phyloP scores from a whole-genome alignment of 129 eudicot species.

The Lactuca saligna region DNA sequence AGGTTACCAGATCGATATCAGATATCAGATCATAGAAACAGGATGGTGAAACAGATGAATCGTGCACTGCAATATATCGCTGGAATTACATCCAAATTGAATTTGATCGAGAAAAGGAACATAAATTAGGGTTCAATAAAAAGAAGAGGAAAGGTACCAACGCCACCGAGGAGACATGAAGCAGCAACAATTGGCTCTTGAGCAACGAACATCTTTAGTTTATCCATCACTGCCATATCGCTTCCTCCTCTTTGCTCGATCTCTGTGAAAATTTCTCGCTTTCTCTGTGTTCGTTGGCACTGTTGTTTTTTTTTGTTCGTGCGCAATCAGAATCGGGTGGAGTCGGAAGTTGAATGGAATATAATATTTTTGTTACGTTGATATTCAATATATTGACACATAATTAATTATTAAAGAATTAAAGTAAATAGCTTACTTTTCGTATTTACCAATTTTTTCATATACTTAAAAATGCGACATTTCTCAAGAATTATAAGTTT shows the following conservation, averaged over 20 bases:
- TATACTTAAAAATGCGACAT: too few relatives aligned
- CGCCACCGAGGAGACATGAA: conserved; percentile 74
- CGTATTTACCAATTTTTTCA: too few relatives aligned
- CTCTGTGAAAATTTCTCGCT: neutral
- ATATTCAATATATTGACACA: too few relatives aligned
- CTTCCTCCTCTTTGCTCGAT: neutral
- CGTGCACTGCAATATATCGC: neutral
- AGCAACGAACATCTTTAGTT: conserved; percentile 56
- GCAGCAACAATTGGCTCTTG: conserved; percentile 85
- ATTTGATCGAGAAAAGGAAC: neutral
- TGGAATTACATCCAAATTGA: conserved; percentile 7
- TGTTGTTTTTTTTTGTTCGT: neutral
- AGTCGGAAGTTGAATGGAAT: neutral
- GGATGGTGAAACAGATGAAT: conserved; percentile 1
- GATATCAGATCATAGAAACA: conserved; percentile 2
- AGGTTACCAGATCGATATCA: conserved; percentile 5
- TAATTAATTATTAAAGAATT: too few relatives aligned
- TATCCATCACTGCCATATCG: conserved; percentile 69
- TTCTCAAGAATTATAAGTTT: too few relatives aligned
- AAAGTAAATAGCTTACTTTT: too few relatives aligned
- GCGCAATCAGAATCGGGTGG: neutral
- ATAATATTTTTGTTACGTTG: too few relatives aligned
- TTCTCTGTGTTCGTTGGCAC: conserved; percentile 3
- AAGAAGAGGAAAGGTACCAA: conserved; percentile 43
- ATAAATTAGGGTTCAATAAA: conserved; percentile 18